Base-by-base conservation (phyloP, 2,329 filamentous ascomycete species). In the Penicillium sp. region DNA sequence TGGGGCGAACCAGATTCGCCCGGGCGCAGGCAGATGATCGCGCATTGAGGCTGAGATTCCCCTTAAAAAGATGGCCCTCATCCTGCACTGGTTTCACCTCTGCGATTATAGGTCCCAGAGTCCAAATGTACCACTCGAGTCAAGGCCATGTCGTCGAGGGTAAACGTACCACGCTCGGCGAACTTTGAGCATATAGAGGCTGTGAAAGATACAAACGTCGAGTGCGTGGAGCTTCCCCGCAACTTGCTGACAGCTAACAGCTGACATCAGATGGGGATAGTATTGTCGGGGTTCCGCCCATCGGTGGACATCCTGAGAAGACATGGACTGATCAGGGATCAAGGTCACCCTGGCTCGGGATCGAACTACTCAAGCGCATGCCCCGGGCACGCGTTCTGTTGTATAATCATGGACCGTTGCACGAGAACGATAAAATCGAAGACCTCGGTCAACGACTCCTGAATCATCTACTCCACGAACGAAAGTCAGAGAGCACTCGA, bases 281-380 rank as follows among this genome's bases (percentile, higher is more conserved):
- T 52, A 69, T 72, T 24, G 63, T 72, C 29, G 69, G 63, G 6
- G 56, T 72, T n/a, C 70, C 70, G 36, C 65, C 69, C 8, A 68
- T 72, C 38, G 70, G 70, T 7, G 69, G 65, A 36, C 61, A 72
- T 49, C 60, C 63, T 31, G 55, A 55, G 34, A 60, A 55, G 39
- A 61, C 65, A 24, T 72, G 70, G 70, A 58, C 49, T 15, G 55
- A 48, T 5, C 59, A 56, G n/a, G 52, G 49, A 13, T 53, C 54
- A 2, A 45, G 51, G 15, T 57, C 53, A 15, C 56, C 65, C 29
- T 70, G 67, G 68, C 57, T 69, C 21, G 57, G 57, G 6, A 59
- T 57, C 6, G 62, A 61, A 15, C 51, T 66, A 36, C 57, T 55
- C 29, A 53, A 52, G 33, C 46, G 49, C 44, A 61, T 66, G 13